These are phyloP conservation scores for Sporothrix variecibatus DNA, from an alignment of 2,329 filamentous ascomycete species.

Conservation along the genomic window DNA sequence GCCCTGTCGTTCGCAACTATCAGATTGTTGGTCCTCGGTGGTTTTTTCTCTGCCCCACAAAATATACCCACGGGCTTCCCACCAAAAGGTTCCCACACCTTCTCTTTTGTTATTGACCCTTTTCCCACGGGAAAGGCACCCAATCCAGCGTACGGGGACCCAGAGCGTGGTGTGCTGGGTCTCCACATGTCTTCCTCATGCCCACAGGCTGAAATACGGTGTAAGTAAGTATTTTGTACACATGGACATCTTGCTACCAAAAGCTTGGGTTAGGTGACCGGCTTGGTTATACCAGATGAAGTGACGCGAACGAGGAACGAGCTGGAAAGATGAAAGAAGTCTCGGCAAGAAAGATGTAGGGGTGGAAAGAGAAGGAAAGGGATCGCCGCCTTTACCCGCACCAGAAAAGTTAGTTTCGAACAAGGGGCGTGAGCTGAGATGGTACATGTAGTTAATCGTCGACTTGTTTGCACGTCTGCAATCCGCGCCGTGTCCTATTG, in stretches of 20 bases:
- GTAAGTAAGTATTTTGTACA: background rate
- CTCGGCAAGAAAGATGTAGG: background rate
- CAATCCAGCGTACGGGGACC: constrained; percentile 10
- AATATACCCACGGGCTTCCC: background rate
- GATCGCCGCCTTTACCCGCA: background rate
- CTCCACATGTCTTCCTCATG: background rate
- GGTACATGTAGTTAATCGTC: background rate
- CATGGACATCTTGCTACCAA: background rate
- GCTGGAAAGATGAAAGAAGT: background rate
- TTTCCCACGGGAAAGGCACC: background rate
- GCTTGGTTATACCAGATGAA: background rate
- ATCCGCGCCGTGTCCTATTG: background rate
- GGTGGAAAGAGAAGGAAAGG: background rate
- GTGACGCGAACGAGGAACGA: background rate
- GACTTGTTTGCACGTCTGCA: background rate
- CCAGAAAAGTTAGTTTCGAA: background rate
- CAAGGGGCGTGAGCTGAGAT: background rate
- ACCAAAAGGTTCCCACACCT: background rate
- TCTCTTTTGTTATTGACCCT: background rate
- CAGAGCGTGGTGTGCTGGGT: background rate
- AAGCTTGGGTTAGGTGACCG: constrained; percentile 10
- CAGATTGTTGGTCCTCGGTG: background rate
- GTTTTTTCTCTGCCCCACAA: background rate
- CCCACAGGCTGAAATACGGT: background rate
- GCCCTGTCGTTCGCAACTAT: background rate